Evolutionary conservation across 1,139 yeast species (phyloP).

Genomic region (Dujonia santamariae): DNA sequence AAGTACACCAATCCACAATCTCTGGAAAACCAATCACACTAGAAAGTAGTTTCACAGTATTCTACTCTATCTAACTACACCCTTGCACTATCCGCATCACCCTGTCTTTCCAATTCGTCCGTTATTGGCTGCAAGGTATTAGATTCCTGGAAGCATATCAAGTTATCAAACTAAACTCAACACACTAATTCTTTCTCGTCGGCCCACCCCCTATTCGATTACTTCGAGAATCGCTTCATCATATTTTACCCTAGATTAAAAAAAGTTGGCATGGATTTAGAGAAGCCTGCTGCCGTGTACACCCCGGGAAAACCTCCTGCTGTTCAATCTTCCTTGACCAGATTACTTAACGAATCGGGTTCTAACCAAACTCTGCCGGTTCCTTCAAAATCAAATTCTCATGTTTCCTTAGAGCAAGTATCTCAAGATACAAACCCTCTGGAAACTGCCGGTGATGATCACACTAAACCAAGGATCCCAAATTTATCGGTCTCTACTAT

Average conservation of each 20-base stretch:
- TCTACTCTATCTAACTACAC: too few species aligned
- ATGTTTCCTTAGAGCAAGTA: slow-evolving; percentile 4
- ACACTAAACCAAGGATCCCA: background rate
- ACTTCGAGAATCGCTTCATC: too few species aligned
- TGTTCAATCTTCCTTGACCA: slow-evolving; percentile 38
- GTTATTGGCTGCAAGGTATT: too few species aligned
- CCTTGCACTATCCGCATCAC: too few species aligned
- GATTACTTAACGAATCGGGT: slow-evolving; percentile 39
- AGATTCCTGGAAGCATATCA: too few species aligned
- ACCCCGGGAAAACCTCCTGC: slow-evolving; percentile 16
- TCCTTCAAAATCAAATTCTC: slow-evolving; percentile 23
- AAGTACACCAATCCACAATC: too few species aligned
- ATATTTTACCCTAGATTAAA: slow-evolving; percentile 6
- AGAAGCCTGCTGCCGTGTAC: slow-evolving; percentile 12
- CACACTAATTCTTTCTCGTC: too few species aligned
- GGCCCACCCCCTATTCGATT: too few species aligned
- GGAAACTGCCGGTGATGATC: slow-evolving; percentile 1
- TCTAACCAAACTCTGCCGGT: slow-evolving; percentile 25
- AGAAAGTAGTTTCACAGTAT: too few species aligned
- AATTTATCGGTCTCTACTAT: background rate
- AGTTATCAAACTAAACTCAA: too few species aligned
- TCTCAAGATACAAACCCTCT: slow-evolving; percentile 5
- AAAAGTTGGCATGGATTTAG: slow-evolving; percentile 10
- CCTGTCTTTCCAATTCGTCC: too few species aligned
- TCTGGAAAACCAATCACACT: too few species aligned